Percentiles rank a stretch among this genome's conserved stretches.
phyloP scores from a whole-genome alignment of 805 yeast genomes.

The Candida glaebosa region DNA sequence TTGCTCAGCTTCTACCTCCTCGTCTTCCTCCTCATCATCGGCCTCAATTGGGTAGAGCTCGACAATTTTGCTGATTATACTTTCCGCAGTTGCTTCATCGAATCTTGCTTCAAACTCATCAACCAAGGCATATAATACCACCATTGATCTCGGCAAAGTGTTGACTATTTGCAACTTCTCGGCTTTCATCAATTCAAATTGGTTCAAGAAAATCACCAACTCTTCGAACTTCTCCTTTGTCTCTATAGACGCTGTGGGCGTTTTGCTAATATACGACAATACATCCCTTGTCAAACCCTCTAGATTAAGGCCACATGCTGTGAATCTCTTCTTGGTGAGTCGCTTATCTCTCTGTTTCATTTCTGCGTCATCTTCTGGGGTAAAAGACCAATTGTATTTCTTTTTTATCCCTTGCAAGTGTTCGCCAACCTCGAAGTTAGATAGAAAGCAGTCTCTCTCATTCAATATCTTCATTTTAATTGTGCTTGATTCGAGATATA shows the following conservation, averaged over 20 bases:
- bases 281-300: conserved; percentile 50
- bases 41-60: conserved; percentile 48
- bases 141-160: conserved; percentile 74
- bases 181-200: conserved; percentile 65
- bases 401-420: conserved; percentile 50
- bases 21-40: conserved; percentile 24
- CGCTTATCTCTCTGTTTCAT: conserved; percentile 23
- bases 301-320: conserved; percentile 43
- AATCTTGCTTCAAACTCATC: conserved; percentile 93
- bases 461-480: conserved; percentile 44
- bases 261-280: conserved; percentile 35
- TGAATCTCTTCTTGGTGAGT: conserved; percentile 23
- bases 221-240: conserved; percentile 21
- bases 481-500: no score
- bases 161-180: conserved; percentile 85
- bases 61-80: conserved; percentile 54
- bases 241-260: conserved; percentile 20
- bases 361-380: conserved; percentile 26
- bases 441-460: conserved; percentile 54
- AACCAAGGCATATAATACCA: conserved; percentile 70
- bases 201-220: conserved; percentile 45
- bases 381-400: conserved; percentile 46
- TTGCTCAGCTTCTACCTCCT: conserved; percentile 14
- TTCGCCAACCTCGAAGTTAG: conserved; percentile 61
- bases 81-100: conserved; percentile 59